phyloP scores from a whole-genome alignment of 495 filamentous ascomycete species.

The Trichocladium antarcticum region DNA sequence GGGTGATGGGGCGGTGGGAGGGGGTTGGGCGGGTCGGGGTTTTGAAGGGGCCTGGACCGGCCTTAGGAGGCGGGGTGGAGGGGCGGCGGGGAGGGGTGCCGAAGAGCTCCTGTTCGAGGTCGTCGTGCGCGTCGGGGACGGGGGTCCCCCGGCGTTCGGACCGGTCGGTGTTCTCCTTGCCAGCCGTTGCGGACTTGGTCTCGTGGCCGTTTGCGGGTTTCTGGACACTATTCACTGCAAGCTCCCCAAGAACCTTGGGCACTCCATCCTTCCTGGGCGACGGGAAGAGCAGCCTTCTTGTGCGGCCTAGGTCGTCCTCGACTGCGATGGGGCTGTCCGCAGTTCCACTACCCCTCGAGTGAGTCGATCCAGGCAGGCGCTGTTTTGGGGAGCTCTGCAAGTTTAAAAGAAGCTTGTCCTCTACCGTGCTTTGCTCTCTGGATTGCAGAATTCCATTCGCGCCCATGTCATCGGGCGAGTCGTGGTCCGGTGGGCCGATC shows the following conservation, averaged over 20 bases:
- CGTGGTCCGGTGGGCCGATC: conserved; percentile 27
- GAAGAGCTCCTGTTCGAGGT: conserved; percentile 49
- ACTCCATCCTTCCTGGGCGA: conserved; percentile 49
- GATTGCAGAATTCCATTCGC: conserved; percentile 19
- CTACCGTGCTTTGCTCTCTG: conserved; percentile 24
- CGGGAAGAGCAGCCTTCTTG: conserved; percentile 74
- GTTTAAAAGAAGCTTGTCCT: conserved; percentile 29
- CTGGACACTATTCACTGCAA: conserved; percentile 47
- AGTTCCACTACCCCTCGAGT: conserved; percentile 44
- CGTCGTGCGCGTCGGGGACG: conserved; percentile 30
- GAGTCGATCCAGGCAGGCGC: conserved; percentile 30
- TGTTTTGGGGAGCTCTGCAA: conserved; percentile 27
- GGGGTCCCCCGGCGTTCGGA: conserved; percentile 16
- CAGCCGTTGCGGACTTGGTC: conserved; percentile 28
- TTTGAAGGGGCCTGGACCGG: conserved; percentile 39
- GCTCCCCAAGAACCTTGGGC: conserved; percentile 48
- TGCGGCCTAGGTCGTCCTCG: conserved; percentile 50
- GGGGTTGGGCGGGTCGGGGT: conserved; percentile 48
- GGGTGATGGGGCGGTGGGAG: conserved; percentile 45
- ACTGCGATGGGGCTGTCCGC: conserved; percentile 51
- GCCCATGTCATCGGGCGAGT: conserved; percentile 21
- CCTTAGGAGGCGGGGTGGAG: conserved; percentile 51
- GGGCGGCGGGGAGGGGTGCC: conserved; percentile 40
- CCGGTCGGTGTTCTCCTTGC: conserved; percentile 30
- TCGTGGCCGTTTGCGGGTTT: conserved; percentile 25